Base-by-base conservation (phyloP, 352 stramenopile species). In the Nothophytophthora sp. region DNA sequence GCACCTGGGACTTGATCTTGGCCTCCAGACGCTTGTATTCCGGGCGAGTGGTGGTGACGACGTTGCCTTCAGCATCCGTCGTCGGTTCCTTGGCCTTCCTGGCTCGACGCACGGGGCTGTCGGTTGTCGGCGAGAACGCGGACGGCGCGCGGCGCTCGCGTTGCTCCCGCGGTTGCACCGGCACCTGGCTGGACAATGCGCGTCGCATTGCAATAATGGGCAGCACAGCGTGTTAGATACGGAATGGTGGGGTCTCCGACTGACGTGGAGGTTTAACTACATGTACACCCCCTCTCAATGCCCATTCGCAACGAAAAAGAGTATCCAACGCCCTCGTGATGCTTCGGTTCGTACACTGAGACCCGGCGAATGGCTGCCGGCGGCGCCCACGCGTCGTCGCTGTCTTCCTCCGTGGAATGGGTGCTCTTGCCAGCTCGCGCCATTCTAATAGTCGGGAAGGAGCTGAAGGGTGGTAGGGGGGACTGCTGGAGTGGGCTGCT, bases 1-100 rank as follows among this genome's bases (percentile, higher is more conserved):
- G 22, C 22, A 74, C 68, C 60, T 75, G 68, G 1, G 68, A 60
- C 46, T 70, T 75, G 50, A 79, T 60, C 28, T 66, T 70, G 24
- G 50, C 62, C 44, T 67, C 68, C 25, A 79, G 36, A 19, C 56
- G 57, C 25, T 66, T 59, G 34, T 73, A 23, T 33, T 65, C 65
- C 2, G 68, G 65, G 39, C 64, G 64, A 62, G 24, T 24, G 4
- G 60, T 30, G 15, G 35, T 38, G 35, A 32, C 27, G 11, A 38
- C 7, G 10, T 63, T 54, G 6, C 32, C 30, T 15, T 64, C 55
- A 15, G 22, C 35, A 2, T 49, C 42, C 4, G 40, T 44, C 12
- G 41, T 63, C 5, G 51, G 30, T 2, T 60, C 48, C 33, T 70
- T 70, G 1, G 40, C 28, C 36, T 74, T 74, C 18, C 60, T 40